Evolutionary conservation across 139 green algal genomes (phyloP).

Genomic region (Gonium pectorale): DNA sequence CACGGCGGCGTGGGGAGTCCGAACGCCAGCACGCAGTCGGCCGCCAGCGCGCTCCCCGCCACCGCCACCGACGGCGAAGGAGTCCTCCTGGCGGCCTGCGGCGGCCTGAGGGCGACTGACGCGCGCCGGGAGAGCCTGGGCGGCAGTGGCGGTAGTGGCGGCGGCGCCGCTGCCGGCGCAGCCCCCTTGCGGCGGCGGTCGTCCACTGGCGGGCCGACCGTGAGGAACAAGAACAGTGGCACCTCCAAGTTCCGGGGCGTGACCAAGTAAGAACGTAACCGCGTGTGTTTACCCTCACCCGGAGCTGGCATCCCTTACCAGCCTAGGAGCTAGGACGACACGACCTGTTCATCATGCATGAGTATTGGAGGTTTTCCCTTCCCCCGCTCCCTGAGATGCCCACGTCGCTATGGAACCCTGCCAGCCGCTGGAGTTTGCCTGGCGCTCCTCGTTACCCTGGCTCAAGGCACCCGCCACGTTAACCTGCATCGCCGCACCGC

Average conservation of each 20-base stretch:
- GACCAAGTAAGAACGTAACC: conserved; percentile 22
- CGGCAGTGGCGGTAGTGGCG: neutral
- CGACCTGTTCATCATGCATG: neutral
- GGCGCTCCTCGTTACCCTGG: neutral
- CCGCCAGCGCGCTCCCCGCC: neutral
- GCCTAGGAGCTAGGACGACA: no score
- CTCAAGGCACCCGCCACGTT: neutral
- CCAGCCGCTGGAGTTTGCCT: neutral
- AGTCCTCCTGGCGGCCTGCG: neutral
- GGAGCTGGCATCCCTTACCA: neutral
- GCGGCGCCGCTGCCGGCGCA: neutral
- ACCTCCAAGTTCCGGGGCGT: conserved; percentile 43
- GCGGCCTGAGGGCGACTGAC: neutral
- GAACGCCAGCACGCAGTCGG: conserved; percentile 10
- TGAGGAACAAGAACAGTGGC: conserved; percentile 27
- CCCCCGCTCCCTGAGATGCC: neutral
- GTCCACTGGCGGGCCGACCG: neutral
- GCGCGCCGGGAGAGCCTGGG: neutral
- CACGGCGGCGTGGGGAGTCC: neutral
- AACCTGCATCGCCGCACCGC: neutral
- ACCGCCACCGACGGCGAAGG: neutral
- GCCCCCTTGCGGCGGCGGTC: neutral
- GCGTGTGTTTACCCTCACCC: neutral
- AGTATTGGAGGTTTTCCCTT: neutral
- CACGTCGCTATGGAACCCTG: neutral